Base-by-base conservation (phyloP, 2,329 filamentous ascomycete genomes). In the Colletotrichum abscissum region DNA sequence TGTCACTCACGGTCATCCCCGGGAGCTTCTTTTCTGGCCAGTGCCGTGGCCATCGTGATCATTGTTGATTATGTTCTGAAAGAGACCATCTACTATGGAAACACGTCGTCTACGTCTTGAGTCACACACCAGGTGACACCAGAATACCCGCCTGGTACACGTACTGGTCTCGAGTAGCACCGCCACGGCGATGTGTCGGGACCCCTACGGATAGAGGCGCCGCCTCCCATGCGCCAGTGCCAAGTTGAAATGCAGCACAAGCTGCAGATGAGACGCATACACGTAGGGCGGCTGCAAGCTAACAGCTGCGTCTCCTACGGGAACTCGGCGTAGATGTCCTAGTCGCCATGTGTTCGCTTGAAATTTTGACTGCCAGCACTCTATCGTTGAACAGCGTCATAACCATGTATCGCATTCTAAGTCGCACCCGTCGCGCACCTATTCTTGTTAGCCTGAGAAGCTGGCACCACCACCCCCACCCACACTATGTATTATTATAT, bases 221-320 rank as follows among this genome's bases (percentile, higher is more conserved):
- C 35, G 33, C 46, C 54, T 59, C 33, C 46, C 69, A 72, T 55
- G 66, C 69, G 69, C 54, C 54, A 63, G 26, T 35, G n/a, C 52
- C 58, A 30, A 60, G 69, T 63, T 59, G 38, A 69, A 59, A 33
- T 59, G 54, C 59, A 28, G 58, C 57, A 55, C 38, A 30, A 69
- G 66, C 66, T 69, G 66, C 69, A 64, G 69, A 64, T 72, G 55
- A 72, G 69, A 72, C 69, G 69, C 65, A 59, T 64, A 42, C 59
- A 69, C 69, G 69, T 69, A 69, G 66, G 69, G 69, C 65, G 60
- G 66, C 65, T 69, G 69, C 69, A 64, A 64, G 59, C 69, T 63
- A 46, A 58, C 59, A 59, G 24, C 30, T 64, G 65, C 66, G 59
- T 59, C 69, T 72, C 38, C 30, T 19, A 42, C 59, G 65, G 35